These are phyloP conservation scores for Fraxinus albicans DNA, from an alignment of 305 asterid genomes.

Conservation along the genomic window DNA sequence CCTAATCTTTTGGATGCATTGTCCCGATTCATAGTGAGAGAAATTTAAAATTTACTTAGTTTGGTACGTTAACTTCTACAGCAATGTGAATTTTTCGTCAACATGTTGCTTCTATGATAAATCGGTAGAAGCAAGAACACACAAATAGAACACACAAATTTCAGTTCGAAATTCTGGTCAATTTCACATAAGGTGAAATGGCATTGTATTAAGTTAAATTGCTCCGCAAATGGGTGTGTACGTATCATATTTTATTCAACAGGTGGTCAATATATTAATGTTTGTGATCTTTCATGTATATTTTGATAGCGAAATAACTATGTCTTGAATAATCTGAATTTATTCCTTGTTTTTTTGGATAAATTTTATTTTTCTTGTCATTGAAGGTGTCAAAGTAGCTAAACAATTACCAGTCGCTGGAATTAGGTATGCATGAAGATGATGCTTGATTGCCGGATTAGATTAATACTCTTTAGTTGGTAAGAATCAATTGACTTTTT, in stretches of 20 bases:
- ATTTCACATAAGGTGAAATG: background rate
- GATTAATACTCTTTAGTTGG: constrained; percentile 16
- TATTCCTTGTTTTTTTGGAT: background rate
- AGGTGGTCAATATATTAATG: too few relatives aligned
- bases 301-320: background rate
- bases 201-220: background rate
- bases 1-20: constrained; percentile 66
- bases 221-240: background rate
- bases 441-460: constrained; percentile 25
- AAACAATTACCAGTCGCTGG: constrained; percentile 9
- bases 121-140: background rate
- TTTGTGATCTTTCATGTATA: background rate
- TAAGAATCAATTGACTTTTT: constrained; percentile 22
- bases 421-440: constrained; percentile 25
- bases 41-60: background rate
- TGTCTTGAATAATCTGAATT: background rate
- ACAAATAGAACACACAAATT: background rate
- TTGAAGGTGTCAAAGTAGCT: background rate
- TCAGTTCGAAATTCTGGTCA: background rate
- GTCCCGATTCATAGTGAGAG: constrained; percentile 45
- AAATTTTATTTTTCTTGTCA: background rate
- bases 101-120: background rate
- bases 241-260: background rate
- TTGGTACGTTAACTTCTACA: background rate
- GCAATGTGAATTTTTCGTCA: constrained; percentile 7